Evolutionary conservation across 2,329 filamentous ascomycete genomes (phyloP).

Genomic region (Trichoderma pleuroti): DNA sequence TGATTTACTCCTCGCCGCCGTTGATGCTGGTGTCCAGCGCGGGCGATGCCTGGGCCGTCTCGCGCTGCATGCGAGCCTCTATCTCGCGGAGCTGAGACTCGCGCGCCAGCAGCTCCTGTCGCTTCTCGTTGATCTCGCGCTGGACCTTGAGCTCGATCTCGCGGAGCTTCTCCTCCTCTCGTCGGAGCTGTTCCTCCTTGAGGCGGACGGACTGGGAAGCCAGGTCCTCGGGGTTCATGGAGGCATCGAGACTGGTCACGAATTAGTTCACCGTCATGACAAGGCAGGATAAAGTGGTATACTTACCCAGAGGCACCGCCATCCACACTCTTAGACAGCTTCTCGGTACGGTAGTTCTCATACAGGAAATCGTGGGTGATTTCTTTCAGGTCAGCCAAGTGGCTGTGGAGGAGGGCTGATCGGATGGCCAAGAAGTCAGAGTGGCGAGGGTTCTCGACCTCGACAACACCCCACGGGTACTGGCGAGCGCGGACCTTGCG

Average conservation of each 20-base stretch:
- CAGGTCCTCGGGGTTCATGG: conserved; percentile 96
- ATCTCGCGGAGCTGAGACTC: conserved; percentile 99
- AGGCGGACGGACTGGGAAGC: conserved; percentile 95
- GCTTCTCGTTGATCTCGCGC: conserved; percentile 99
- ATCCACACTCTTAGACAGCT: conserved; percentile 98
- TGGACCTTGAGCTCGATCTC: conserved; percentile 99
- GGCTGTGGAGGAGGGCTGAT: conserved; percentile 93
- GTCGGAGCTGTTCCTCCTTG: conserved; percentile 98
- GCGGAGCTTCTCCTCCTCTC: conserved; percentile 98
- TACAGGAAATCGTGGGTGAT: conserved; percentile 99
- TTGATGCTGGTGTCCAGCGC: conserved; percentile 53
- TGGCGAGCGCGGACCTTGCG: conserved; percentile 90
- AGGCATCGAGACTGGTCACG: conserved; percentile 59
- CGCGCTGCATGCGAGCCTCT: conserved; percentile 92
- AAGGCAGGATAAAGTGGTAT: not conserved
- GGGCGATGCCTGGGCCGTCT: conserved; percentile 52
- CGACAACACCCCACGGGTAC: conserved; percentile 98
- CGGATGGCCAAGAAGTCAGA: conserved; percentile 97
- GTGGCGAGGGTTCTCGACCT: conserved; percentile 98
- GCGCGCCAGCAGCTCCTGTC: conserved; percentile 93
- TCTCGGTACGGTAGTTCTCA: conserved; percentile 99
- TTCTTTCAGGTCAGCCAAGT: conserved; percentile 97
- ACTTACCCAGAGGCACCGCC: conserved; percentile 84
- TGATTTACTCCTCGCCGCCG: conserved; percentile 49
- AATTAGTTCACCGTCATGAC: conserved; percentile 26